Evolutionary conservation across 73 alveolate genomes (phyloP), one percentile per base, ranked within the genome.

Genomic region (Paraurostyla sp.): DNA sequence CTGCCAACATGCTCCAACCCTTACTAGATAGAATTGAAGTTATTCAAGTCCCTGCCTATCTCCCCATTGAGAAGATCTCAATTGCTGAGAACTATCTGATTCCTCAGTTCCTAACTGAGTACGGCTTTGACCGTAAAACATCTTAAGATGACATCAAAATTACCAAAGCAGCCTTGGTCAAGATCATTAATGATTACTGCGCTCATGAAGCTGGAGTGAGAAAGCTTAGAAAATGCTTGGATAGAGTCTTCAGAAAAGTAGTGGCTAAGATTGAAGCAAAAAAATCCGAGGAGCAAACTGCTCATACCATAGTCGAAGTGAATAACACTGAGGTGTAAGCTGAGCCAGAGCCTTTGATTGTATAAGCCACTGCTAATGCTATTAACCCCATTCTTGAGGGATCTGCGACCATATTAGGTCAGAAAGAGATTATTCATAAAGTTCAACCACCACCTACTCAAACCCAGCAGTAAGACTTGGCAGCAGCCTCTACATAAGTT

Each of bases 161-260:
- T 32, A 89, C 95, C 45, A 48, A 89, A 23, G 91, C 91, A 18
- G 85, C 95, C 27, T 27, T 89, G 22, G 65, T 73, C 59, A 76
- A 82, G 71, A 68, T 89, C 38, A 69, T 89, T 73, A 76, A 68
- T 56, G 87, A 83, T 25, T 94, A 94, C 90, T 94, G 98, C 65
- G 90, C 86, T 45, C 87, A 91, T 42, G 98, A 94, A 56, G 94
- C 96, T 25, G 98, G 98, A 22, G 98, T 94, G 36, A 94, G 98
- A 88, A 93, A 87, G 46, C 89, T 94, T 56, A 83, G 95, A 52
- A 94, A 94, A 71, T 94, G 98, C 81, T 29, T 94, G 49, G 98
- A 94, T 63, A 83, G 95, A 43, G 73, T 94, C 38, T 93, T 94
- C 68, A 83, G 98, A 71, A 94, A 94, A 76, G 91, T 92, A 60